Conservation (phyloP, 2,329 filamentous ascomycete species). For the Sarocladium strictum region DNA sequence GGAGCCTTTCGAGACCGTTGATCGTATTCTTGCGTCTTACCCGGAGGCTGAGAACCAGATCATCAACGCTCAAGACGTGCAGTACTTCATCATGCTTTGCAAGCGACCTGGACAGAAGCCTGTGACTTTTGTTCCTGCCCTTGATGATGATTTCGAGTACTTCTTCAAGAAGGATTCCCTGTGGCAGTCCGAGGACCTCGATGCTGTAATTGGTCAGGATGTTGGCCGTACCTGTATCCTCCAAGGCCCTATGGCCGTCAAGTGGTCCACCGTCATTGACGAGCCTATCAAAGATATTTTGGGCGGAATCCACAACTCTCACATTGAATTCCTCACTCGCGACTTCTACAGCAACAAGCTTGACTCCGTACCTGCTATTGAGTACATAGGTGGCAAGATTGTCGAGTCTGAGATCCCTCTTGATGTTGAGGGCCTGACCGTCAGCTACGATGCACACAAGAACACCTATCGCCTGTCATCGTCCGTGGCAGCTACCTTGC, state of each 20-base stretch:
- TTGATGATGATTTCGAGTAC: slow-evolving; percentile 97
- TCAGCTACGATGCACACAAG: slow-evolving; percentile 72
- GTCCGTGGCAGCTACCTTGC: slow-evolving; percentile 66
- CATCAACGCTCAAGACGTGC: slow-evolving; percentile 96
- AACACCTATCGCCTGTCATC: slow-evolving; percentile 78
- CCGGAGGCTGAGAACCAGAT: slow-evolving; percentile 84
- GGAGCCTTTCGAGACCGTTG: slow-evolving; percentile 70
- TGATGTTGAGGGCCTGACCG: slow-evolving; percentile 80
- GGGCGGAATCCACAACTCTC: slow-evolving; percentile 80
- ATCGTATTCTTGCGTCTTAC: slow-evolving; percentile 75
- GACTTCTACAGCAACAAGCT: slow-evolving; percentile 76
- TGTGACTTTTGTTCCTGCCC: slow-evolving; percentile 87
- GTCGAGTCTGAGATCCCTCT: slow-evolving; percentile 64
- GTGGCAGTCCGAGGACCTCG: slow-evolving; percentile 97
- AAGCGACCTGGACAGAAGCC: slow-evolving; percentile 92
- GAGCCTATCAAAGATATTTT: slow-evolving; percentile 95
- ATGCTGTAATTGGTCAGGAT: slow-evolving; percentile 92
- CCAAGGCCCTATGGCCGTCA: slow-evolving; percentile 88
- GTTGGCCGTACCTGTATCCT: slow-evolving; percentile 94
- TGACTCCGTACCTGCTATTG: slow-evolving; percentile 71
- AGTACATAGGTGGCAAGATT: slow-evolving; percentile 92
- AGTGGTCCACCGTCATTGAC: slow-evolving; percentile 82
- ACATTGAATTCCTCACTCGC: slow-evolving; percentile 72
- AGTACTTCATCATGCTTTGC: slow-evolving; percentile 92
- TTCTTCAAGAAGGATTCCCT: slow-evolving; percentile 99